Conservation (phyloP, 2,329 filamentous ascomycete genomes). For the Cordyceps militaris region DNA sequence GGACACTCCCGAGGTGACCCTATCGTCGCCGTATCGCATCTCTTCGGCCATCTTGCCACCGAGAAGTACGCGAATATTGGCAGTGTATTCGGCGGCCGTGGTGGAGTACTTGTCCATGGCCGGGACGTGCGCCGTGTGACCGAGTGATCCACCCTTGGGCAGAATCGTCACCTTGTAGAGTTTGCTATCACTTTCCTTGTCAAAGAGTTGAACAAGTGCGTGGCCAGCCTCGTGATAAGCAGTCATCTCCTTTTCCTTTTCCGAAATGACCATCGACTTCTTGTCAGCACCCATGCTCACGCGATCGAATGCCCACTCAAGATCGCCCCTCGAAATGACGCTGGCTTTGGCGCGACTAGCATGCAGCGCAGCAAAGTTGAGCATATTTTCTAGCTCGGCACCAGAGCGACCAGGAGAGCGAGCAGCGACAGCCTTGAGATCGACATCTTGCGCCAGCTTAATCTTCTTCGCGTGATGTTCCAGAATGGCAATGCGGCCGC, state of each 20-base stretch:
- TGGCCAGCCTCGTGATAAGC: conserved; percentile 96
- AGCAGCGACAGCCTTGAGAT: conserved; percentile 74
- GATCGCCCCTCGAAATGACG: conserved; percentile 68
- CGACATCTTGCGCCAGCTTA: conserved; percentile 71
- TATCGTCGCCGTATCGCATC: conserved; percentile 83
- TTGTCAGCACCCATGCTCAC: conserved; percentile 95
- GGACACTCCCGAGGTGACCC: conserved; percentile 83
- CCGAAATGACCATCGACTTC: conserved; percentile 79
- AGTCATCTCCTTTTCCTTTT: conserved; percentile 93
- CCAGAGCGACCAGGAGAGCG: conserved; percentile 90
- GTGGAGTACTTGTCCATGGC: conserved; percentile 89
- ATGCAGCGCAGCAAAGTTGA: conserved; percentile 91
- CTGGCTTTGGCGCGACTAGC: conserved; percentile 81
- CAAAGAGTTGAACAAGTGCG: conserved; percentile 80
- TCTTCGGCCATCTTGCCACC: conserved; percentile 88
- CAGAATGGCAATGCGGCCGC: conserved; percentile 85
- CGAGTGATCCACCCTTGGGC: conserved; percentile 77
- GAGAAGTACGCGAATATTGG: conserved; percentile 71
- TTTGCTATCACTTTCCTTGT: conserved; percentile 61
- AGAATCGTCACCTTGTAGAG: conserved; percentile 98
- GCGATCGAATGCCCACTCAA: conserved; percentile 98
- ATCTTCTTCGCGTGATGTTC: conserved; percentile 92
- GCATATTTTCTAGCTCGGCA: conserved; percentile 91
- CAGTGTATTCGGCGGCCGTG: conserved; percentile 77
- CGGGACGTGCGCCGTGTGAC: conserved; percentile 80